These are phyloP conservation scores for Boletus speciosus DNA, from an alignment of 768 basidiomycete species.

Conservation along the genomic window DNA sequence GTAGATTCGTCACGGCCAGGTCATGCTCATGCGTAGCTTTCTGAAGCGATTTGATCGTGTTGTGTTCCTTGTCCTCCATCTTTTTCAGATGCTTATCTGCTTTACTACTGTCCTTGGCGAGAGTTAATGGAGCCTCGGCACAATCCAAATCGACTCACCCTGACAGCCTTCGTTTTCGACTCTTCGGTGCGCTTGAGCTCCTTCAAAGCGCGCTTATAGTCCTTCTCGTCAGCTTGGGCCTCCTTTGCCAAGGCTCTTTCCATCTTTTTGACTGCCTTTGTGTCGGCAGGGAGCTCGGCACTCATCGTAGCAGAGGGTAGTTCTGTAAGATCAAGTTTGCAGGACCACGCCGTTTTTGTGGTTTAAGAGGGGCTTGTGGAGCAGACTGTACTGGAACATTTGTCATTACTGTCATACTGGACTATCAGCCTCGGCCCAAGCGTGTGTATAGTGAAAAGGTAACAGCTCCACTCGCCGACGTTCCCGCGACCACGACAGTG, in stretches of 20 bases:
- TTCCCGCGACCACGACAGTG: conserved; percentile 12
- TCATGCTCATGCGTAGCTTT: conserved; percentile 54
- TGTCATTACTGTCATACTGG: not conserved
- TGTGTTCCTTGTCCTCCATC: conserved; percentile 49
- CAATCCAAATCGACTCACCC: conserved; percentile 33
- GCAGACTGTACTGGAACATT: conserved; percentile 1
- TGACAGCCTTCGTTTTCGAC: conserved; percentile 47
- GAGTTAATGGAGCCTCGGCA: not conserved
- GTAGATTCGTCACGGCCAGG: conserved; percentile 40
- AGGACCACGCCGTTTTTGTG: not conserved
- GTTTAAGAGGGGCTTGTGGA: conserved; percentile 7
- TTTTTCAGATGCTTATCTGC: conserved; percentile 46
- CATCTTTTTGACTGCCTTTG: conserved; percentile 34
- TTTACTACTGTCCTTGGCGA: conserved; percentile 41
- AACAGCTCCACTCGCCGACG: conserved; percentile 9
- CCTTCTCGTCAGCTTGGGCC: conserved; percentile 48
- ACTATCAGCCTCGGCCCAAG: not conserved
- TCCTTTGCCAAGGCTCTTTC: conserved; percentile 49
- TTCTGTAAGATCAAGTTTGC: not conserved
- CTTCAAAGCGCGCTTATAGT: conserved; percentile 51
- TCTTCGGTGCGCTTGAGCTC: conserved; percentile 54
- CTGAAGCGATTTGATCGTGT: conserved; percentile 47
- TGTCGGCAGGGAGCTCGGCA: conserved; percentile 15
- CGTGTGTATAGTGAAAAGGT: not conserved
- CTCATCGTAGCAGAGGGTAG: conserved; percentile 19